Base-by-base conservation (phyloP, 345 rosid species). In the Eucalyptus grandis region DNA sequence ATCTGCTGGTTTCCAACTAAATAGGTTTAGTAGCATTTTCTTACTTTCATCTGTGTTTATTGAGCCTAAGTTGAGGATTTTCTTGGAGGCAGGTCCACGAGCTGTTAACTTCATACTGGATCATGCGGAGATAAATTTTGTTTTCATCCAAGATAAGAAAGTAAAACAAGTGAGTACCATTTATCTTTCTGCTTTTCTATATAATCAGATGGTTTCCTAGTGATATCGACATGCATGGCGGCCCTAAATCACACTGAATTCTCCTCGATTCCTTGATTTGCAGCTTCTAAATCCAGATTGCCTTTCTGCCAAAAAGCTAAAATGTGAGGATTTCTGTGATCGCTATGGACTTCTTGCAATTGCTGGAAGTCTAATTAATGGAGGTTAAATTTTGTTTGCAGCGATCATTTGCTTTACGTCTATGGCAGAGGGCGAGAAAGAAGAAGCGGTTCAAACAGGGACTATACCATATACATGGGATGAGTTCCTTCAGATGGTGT, bases 61-160 rank as follows among this genome's bases (percentile, higher is more conserved):
- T 37, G 50, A 37, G 82, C 85, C 46, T 77, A 65, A 54, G 51
- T 81, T 19, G 43, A 77, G 86, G 51, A 83, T 90, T 89, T 51
- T 89, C 51, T 89, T 94, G 62, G 40, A 24, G 91, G 91, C 94
- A 98, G 99, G 99, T 31, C 88, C 99, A 1, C 95, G 96, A 88
- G 99, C 99, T 85, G 98, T 98, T 82, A 94, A 97, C 90, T 98
- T 91, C 91, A 97, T 98, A 4, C 89, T 98, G 90, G 95, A 96
- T 87, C 98, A 98, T 34, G 99, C 99, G 3, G 99, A 97, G 93
- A 88, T 98, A 86, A 98, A 95, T 89, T 92, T 92, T 90, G 97
- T 95, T 86, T 98, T 98, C 85, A 92, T 97, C 87, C 99, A 98
- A 90, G 96, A 98, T 82, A 97, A 94, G 89, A 98, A 98, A 86